These are phyloP conservation scores for Catharanthus roseus DNA, from an alignment of 257 asterid genomes.

Conservation along the genomic window DNA sequence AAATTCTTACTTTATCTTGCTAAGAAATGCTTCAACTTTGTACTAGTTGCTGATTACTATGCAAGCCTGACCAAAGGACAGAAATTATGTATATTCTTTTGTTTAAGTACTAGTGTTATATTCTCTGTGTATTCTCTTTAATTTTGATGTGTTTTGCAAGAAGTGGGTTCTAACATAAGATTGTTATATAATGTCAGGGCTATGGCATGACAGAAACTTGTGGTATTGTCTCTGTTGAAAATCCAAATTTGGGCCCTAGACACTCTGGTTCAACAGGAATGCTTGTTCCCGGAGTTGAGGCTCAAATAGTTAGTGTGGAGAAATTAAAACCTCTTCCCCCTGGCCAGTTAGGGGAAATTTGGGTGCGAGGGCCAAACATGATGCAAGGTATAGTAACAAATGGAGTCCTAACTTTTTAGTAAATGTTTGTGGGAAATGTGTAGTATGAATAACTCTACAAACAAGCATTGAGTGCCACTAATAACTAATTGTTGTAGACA, in stretches of 20 bases:
- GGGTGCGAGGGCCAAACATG: slow-evolving; percentile 93
- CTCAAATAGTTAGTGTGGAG: slow-evolving; percentile 68
- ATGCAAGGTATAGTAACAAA: slow-evolving; percentile 53
- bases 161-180: background rate
- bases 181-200: slow-evolving; percentile 47
- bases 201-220: slow-evolving; percentile 95
- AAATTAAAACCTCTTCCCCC: slow-evolving; percentile 71
- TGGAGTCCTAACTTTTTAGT: background rate
- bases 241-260: background rate
- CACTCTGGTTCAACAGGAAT: slow-evolving; percentile 64
- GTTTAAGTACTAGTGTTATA: background rate
- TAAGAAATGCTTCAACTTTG: background rate
- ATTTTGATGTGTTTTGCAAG: background rate
- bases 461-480: background rate
- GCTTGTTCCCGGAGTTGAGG: slow-evolving; percentile 69
- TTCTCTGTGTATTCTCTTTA: background rate
- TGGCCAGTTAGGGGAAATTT: slow-evolving; percentile 76
- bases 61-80: background rate
- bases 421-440: background rate
- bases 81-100: background rate
- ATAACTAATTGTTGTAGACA: background rate
- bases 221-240: slow-evolving; percentile 10
- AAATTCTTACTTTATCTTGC: background rate
- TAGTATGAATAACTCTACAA: background rate
- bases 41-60: background rate